Evolutionary conservation across 345 rosid species (phyloP), one percentile per base, ranked within the genome.

Genomic region (Rhodamnia rubescens): DNA sequence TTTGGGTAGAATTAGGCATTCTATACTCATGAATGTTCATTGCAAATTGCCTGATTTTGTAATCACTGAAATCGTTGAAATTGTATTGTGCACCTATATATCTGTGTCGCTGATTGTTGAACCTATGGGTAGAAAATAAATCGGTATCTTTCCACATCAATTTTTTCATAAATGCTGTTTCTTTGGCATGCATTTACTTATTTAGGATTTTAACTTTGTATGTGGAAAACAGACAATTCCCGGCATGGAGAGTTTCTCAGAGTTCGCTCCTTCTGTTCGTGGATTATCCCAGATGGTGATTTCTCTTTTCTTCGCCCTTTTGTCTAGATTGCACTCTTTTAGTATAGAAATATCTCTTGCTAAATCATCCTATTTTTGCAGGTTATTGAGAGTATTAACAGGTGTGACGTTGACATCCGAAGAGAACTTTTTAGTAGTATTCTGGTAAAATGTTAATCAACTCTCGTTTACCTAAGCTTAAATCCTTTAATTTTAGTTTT

Each of bases 201-300:
- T 83, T 32, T 36, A 69, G 80, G 80, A 69, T 69, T 36, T 36
- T 36, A 32, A 69, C 47, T 69, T 69, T 32, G 47, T 5, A 36
- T 18, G 80, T 5, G 80, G 47, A 54, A 74, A 15, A 74, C 93
- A 97, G 99, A 96, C 96, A 81, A 97, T 97, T 87, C 95, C 96
- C 87, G 99, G 98, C 29, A 92, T 95, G 94, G 99, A 95, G 88
- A 92, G 85, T 87, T 92, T 86, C 52, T 86, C 92, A 40, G 99
- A 96, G 89, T 86, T 93, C 88, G 74, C 90, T 86, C 86, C 93
- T 59, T 89, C 92, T 75, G 86, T 86, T 88, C 97, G 98, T 89
- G 99, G 99, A 29, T 90, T 97, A 91, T 96, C 98, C 26, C 99
- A 97, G 90, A 92, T 97, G 98, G 99, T 96, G 86, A 87, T 87